Percentiles rank a stretch among this genome's conserved stretches.
Evolutionary conservation across 1,284 basidiomycete species (phyloP).

Genomic region (Papiliotrema flavescens): DNA sequence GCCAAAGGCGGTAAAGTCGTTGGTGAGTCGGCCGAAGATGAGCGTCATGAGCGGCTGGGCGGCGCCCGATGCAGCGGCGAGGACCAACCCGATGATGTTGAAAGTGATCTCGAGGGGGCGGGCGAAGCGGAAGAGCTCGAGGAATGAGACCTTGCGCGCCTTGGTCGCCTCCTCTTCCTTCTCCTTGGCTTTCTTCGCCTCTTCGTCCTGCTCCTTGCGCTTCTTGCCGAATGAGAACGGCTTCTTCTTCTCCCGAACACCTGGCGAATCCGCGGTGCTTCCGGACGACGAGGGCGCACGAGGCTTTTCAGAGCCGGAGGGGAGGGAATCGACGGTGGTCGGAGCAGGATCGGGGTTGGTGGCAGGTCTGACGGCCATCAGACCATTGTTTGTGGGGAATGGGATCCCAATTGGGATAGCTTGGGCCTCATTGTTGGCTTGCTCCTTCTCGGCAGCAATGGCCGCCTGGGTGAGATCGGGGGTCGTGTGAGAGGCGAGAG

Average conservation of each 20-base stretch:
- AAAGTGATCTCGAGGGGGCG: slow-evolving; percentile 32
- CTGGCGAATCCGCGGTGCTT: not conserved
- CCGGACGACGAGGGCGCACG: not conserved
- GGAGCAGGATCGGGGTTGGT: not conserved
- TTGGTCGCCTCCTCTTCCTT: slow-evolving; percentile 30
- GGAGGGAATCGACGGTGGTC: not conserved
- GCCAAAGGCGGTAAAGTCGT: slow-evolving; percentile 41
- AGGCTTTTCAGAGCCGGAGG: not conserved
- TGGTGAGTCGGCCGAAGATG: slow-evolving; percentile 48
- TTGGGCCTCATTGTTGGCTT: not conserved
- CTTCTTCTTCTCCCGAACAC: slow-evolving; percentile 7
- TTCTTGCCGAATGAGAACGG: slow-evolving; percentile 14
- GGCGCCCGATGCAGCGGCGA: slow-evolving; percentile 42
- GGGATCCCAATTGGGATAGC: slow-evolving; percentile 8
- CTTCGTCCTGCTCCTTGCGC: slow-evolving; percentile 19
- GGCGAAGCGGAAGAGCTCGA: slow-evolving; percentile 41
- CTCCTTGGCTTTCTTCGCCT: slow-evolving; percentile 29
- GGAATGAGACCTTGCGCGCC: slow-evolving; percentile 32
- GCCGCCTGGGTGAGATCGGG: no score
- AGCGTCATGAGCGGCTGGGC: slow-evolving; percentile 47
- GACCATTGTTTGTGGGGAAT: slow-evolving; percentile 8
- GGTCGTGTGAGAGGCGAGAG: no score
- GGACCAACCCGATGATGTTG: slow-evolving; percentile 42
- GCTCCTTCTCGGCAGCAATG: not conserved
- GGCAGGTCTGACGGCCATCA: slow-evolving; percentile 4